These are phyloP conservation scores for Entophlyctis helioformis DNA, from an alignment of 192 early-diverging fungal genomes.

Conservation along the genomic window DNA sequence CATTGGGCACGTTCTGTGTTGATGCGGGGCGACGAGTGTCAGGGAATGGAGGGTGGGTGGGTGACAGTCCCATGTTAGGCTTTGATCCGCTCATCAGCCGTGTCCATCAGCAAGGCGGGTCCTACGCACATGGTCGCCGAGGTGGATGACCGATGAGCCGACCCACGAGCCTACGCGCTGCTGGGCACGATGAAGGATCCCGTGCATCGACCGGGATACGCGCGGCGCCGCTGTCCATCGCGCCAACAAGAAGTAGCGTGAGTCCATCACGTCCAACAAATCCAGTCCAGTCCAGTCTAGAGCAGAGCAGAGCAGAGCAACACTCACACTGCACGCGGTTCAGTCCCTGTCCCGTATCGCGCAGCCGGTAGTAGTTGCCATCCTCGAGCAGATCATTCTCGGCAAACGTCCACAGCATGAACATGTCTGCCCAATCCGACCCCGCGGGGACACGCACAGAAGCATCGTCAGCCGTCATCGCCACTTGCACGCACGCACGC, in stretches of 20 bases:
- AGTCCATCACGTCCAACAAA: no score
- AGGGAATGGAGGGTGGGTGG: no score
- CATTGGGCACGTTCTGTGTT: constrained; percentile 83
- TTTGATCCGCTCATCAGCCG: no score
- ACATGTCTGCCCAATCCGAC: constrained; percentile 59
- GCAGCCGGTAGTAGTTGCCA: constrained; percentile 69
- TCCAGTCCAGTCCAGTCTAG: no score
- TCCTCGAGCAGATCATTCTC: constrained; percentile 72
- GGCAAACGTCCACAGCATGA: constrained; percentile 83
- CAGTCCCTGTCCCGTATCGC: constrained; percentile 95
- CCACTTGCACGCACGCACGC: background rate
- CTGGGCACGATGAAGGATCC: constrained; percentile 79
- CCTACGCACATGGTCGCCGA: constrained; percentile 68
- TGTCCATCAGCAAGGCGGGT: background rate
- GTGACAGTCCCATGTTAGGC: no score
- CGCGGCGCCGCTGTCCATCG: constrained; percentile 59
- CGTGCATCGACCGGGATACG: constrained; percentile 77
- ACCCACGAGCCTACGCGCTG: constrained; percentile 77
- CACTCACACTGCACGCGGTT: constrained; percentile 86
- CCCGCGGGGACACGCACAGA: background rate
- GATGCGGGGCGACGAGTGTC: no score
- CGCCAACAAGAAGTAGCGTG: no score
- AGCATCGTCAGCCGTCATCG: no score
- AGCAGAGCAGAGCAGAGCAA: no score
- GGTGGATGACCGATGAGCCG: constrained; percentile 88